These are phyloP conservation scores for Kodamaea nitidulidarum DNA, from an alignment of 805 yeast genomes.

Conservation along the genomic window DNA sequence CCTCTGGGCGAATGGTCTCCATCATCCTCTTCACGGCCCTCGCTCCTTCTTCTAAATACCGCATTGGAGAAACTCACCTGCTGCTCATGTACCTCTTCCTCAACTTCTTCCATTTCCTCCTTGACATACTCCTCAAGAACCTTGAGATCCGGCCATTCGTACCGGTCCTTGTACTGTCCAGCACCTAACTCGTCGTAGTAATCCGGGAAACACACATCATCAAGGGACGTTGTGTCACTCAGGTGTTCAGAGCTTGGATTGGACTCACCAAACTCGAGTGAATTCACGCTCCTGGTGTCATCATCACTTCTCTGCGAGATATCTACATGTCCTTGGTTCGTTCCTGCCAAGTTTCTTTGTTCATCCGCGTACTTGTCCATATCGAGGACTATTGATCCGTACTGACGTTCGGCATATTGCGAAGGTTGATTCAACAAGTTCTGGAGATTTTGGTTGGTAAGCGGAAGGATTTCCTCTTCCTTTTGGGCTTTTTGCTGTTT, in stretches of 20 bases:
- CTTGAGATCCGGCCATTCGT: conserved; percentile 79
- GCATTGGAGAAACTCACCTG: conserved; percentile 24
- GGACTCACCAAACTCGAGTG: conserved; percentile 47
- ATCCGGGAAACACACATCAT: conserved; percentile 89
- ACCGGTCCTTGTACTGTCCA: conserved; percentile 24
- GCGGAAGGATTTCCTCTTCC: conserved; percentile 19
- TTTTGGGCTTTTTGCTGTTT: conserved; percentile 2
- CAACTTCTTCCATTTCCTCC: conserved; percentile 51
- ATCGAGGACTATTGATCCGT: conserved; percentile 31
- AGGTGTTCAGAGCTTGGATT: conserved; percentile 62
- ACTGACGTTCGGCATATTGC: conserved; percentile 12
- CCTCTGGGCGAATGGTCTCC: neutral
- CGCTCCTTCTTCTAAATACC: conserved; percentile 20
- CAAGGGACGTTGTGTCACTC: conserved; percentile 68
- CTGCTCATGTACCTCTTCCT: conserved; percentile 20
- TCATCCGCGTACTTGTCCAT: conserved; percentile 38
- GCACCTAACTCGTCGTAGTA: conserved; percentile 41
- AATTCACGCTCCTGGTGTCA: conserved; percentile 16
- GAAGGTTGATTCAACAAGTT: conserved; percentile 18
- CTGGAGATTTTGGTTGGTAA: conserved; percentile 37
- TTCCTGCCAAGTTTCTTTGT: conserved; percentile 19
- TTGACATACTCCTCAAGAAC: conserved; percentile 72
- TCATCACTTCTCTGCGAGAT: conserved; percentile 17
- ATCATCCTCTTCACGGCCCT: neutral
- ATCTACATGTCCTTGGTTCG: neutral